A percentile compares a stretch with the other conserved stretches of the same genome.
These are phyloP conservation scores for Sclerotinia glacialis DNA, from an alignment of 2,329 filamentous ascomycete genomes.

Conservation along the genomic window DNA sequence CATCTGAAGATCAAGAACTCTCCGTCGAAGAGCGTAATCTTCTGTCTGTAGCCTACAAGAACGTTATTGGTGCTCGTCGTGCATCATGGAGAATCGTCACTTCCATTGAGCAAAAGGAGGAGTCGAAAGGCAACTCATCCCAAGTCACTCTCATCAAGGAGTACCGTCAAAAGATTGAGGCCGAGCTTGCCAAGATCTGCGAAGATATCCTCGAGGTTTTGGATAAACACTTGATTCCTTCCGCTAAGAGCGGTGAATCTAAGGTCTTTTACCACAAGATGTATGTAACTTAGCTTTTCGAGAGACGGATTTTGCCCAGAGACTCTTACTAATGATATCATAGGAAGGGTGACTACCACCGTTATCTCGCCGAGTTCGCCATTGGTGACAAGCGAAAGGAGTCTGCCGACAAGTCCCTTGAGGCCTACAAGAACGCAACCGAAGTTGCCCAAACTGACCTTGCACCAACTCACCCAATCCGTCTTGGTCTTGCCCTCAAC, in stretches of 20 bases:
- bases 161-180: slow-evolving; percentile 98
- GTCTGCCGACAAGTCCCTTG: slow-evolving; percentile 88
- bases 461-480: slow-evolving; percentile 95
- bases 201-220: slow-evolving; percentile 95
- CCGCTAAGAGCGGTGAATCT: slow-evolving; percentile 91
- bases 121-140: slow-evolving; percentile 93
- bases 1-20: slow-evolving; percentile 78
- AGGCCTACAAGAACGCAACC: slow-evolving; percentile 99
- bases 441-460: slow-evolving; percentile 98
- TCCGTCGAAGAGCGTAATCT: slow-evolving; percentile 97
- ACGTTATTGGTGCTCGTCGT: slow-evolving; percentile 94
- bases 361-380: slow-evolving; percentile 96
- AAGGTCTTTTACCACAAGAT: slow-evolving; percentile 99
- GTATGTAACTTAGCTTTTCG: slow-evolving; percentile 49
- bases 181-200: slow-evolving; percentile 95
- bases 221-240: slow-evolving; percentile 89
- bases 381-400: slow-evolving; percentile 92
- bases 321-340: slow-evolving; percentile 28
- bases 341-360: slow-evolving; percentile 99
- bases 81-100: slow-evolving; percentile 98
- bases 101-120: slow-evolving; percentile 99
- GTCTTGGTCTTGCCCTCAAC: slow-evolving; percentile 94
- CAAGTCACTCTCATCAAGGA: slow-evolving; percentile 93
- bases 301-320: neutral
- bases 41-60: slow-evolving; percentile 97